A percentile compares a stretch with the other conserved stretches of the same genome.
These are phyloP conservation scores for Sicyos baderoa DNA, from an alignment of 306 rosid species.

Conservation along the genomic window DNA sequence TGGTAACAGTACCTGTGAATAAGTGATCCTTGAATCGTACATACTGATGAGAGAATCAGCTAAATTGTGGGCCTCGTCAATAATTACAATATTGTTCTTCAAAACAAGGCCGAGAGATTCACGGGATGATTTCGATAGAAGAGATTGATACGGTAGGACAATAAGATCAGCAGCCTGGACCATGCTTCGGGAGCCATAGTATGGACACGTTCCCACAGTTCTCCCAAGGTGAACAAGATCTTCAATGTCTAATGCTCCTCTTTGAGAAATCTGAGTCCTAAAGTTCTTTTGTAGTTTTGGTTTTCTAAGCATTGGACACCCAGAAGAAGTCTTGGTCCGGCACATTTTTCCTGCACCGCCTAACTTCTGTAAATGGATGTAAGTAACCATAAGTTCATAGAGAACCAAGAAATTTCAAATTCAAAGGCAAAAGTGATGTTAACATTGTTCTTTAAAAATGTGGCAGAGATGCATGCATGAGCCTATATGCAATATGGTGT, in stretches of 20 bases:
- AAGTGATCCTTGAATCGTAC: conserved; percentile 65
- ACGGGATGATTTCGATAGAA: conserved; percentile 84
- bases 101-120: conserved; percentile 85
- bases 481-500: background rate
- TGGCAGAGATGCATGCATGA: background rate
- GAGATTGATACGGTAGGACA: conserved; percentile 92
- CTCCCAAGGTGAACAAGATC: conserved; percentile 85
- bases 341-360: conserved; percentile 42
- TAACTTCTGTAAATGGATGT: conserved; percentile 43
- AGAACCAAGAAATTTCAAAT: background rate
- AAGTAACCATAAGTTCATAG: conserved; percentile 23
- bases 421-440: background rate
- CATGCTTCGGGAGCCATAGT: conserved; percentile 89
- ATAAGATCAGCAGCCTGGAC: conserved; percentile 73
- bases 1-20: conserved; percentile 50
- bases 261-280: conserved; percentile 56
- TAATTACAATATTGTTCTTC: conserved; percentile 62
- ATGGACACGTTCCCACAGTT: conserved; percentile 73
- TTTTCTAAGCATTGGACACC: conserved; percentile 87
- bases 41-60: conserved; percentile 90
- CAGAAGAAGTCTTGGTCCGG: conserved; percentile 69
- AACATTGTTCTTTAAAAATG: background rate
- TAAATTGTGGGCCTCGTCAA: conserved; percentile 93
- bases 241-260: conserved; percentile 83
- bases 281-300: conserved; percentile 53